A percentile compares a stretch with the other conserved stretches of the same genome.
Conservation (phyloP, 176 grass and related monocot species). For the Alopecurus myosuroides region DNA sequence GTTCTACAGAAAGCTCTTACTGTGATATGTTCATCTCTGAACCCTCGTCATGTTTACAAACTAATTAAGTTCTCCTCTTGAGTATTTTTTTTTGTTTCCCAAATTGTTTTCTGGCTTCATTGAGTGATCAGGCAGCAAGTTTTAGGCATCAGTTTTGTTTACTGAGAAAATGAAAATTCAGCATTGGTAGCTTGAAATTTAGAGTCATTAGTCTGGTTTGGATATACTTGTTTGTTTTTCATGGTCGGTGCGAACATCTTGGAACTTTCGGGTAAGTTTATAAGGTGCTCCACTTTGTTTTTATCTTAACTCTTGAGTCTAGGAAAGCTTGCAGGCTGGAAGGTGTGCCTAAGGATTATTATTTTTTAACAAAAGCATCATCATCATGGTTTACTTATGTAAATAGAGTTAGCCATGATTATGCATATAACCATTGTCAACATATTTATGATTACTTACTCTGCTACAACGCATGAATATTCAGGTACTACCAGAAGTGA, state of each 20-base stretch:
- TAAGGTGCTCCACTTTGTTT: neutral
- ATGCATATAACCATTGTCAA: neutral
- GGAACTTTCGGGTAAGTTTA: neutral
- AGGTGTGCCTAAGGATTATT: no score
- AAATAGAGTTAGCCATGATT: neutral
- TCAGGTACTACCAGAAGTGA: conserved; percentile 12
- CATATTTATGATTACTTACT: neutral
- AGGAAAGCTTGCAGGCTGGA: neutral
- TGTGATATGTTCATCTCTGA: neutral
- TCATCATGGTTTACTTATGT: neutral
- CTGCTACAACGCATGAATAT: neutral
- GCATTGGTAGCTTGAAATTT: neutral
- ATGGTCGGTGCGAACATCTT: neutral
- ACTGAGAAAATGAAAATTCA: neutral
- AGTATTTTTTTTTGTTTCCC: neutral
- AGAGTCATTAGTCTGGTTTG: neutral
- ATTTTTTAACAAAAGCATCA: no score
- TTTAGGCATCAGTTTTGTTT: neutral
- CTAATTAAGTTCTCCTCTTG: neutral
- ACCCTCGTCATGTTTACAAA: neutral
- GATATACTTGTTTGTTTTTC: neutral
- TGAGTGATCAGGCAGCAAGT: neutral
- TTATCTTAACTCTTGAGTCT: neutral
- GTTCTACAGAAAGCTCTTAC: neutral
- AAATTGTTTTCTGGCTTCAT: neutral